These are phyloP conservation scores for Xylaria curta DNA, from an alignment of 495 filamentous ascomycete species.

Conservation along the genomic window DNA sequence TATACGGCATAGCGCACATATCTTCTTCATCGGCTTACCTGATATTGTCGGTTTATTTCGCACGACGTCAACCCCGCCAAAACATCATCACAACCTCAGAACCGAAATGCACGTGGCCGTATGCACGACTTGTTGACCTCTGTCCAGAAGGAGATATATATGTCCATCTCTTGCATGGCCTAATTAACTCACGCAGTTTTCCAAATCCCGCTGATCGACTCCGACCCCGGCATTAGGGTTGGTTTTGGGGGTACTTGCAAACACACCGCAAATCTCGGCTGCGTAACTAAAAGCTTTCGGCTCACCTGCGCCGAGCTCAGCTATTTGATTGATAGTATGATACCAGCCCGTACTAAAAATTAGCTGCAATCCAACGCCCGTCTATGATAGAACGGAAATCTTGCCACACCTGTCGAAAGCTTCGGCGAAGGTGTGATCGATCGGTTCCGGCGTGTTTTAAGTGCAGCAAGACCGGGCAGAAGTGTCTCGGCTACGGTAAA, in stretches of 20 bases:
- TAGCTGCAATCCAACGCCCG: conserved; percentile 24
- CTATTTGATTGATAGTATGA: neutral
- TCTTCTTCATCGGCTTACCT: neutral
- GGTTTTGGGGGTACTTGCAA: neutral
- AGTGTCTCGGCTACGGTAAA: conserved; percentile 53
- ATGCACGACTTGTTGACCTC: conserved; percentile 15
- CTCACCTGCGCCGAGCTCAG: conserved; percentile 4
- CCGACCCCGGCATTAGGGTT: neutral
- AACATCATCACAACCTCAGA: neutral
- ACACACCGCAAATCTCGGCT: neutral
- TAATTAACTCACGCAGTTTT: neutral
- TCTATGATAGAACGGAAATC: conserved; percentile 40
- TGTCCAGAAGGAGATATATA: neutral
- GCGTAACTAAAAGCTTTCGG: neutral
- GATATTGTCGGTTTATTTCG: neutral
- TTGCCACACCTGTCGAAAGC: conserved; percentile 60
- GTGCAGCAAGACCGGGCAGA: conserved; percentile 53
- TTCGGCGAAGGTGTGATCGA: conserved; percentile 61
- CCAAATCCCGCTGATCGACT: neutral
- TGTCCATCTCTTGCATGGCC: neutral
- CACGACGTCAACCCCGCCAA: neutral
- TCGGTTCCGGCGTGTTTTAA: conserved; percentile 57
- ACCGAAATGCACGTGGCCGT: neutral
- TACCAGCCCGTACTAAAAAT: neutral
- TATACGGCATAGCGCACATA: conserved; percentile 37